These are phyloP conservation scores for Cystofilobasidium bisporidii DNA, from an alignment of 768 basidiomycete species.

Conservation along the genomic window DNA sequence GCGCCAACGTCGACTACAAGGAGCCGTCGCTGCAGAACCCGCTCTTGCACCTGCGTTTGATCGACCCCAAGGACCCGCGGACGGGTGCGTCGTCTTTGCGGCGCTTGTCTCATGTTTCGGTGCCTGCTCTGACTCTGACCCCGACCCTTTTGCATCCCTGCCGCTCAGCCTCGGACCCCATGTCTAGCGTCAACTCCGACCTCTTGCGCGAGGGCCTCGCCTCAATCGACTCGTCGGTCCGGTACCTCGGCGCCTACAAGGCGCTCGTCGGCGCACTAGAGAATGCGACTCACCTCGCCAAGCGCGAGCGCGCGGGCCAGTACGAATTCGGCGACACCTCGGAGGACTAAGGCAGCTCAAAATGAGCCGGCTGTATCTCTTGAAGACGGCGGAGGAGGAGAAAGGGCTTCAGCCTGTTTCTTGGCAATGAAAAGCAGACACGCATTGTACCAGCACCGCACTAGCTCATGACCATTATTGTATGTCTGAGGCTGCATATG, in stretches of 20 bases:
- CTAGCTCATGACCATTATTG: too few species aligned
- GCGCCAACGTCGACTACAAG: constrained; percentile 79
- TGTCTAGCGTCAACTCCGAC: constrained; percentile 77
- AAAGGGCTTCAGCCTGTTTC: too few species aligned
- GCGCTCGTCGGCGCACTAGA: constrained; percentile 57
- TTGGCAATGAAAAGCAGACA: too few species aligned
- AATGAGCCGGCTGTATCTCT: too few species aligned
- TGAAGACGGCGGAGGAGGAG: too few species aligned
- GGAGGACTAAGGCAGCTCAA: too few species aligned
- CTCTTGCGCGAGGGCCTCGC: constrained; percentile 81
- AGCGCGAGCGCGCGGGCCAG: constrained; percentile 49
- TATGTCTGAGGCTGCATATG: too few species aligned
- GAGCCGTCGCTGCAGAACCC: constrained; percentile 49
- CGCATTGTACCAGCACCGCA: too few species aligned
- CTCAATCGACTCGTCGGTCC: constrained; percentile 62
- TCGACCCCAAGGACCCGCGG: constrained; percentile 70
- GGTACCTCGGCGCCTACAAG: constrained; percentile 62
- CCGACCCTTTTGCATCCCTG: not conserved
- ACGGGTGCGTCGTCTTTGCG: constrained; percentile 33
- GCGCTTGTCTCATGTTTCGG: not conserved
- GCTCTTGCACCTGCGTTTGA: constrained; percentile 76
- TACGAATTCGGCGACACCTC: too few species aligned
- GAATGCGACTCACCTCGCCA: constrained; percentile 47
- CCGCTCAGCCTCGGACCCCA: constrained; percentile 50
- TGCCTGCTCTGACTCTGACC: not conserved